These are phyloP conservation scores for Teratosphaeria viscida DNA, from an alignment of 2,329 filamentous ascomycete genomes.

Conservation along the genomic window DNA sequence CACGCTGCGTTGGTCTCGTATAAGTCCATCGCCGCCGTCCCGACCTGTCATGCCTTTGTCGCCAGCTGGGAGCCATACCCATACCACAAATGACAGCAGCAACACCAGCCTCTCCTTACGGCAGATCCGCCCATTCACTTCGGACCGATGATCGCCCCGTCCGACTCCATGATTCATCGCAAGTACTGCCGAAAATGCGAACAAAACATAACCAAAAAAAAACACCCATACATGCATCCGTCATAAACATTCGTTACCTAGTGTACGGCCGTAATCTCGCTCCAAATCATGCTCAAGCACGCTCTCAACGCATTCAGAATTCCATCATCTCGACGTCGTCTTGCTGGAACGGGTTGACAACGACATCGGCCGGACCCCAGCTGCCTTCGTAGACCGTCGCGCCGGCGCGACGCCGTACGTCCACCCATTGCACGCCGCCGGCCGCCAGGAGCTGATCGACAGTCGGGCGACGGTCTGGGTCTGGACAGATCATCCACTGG, in stretches of 20 bases:
- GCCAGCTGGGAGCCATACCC: neutral
- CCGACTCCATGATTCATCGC: neutral
- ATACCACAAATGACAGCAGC: neutral
- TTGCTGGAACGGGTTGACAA: constrained; percentile 35
- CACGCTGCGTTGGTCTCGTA: neutral
- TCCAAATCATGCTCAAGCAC: neutral
- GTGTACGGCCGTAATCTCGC: neutral
- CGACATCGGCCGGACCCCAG: constrained; percentile 71
- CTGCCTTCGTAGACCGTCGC: constrained; percentile 96
- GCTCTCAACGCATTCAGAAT: constrained; percentile 13
- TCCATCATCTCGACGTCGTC: constrained; percentile 53
- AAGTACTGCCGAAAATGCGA: neutral
- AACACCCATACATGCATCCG: neutral
- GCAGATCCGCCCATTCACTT: neutral
- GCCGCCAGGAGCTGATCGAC: constrained; percentile 63
- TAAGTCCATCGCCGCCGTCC: neutral
- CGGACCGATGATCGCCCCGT: neutral
- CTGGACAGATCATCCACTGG: constrained; percentile 73
- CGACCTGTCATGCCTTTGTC: neutral
- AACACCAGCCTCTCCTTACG: neutral
- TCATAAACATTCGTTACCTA: neutral
- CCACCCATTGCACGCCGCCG: constrained; percentile 71
- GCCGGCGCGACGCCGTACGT: constrained; percentile 64
- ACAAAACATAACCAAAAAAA: neutral
- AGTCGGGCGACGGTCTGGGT: constrained; percentile 61